These are phyloP conservation scores for Rhizopogon vesiculosus DNA, from an alignment of 768 basidiomycete species.

Conservation along the genomic window DNA sequence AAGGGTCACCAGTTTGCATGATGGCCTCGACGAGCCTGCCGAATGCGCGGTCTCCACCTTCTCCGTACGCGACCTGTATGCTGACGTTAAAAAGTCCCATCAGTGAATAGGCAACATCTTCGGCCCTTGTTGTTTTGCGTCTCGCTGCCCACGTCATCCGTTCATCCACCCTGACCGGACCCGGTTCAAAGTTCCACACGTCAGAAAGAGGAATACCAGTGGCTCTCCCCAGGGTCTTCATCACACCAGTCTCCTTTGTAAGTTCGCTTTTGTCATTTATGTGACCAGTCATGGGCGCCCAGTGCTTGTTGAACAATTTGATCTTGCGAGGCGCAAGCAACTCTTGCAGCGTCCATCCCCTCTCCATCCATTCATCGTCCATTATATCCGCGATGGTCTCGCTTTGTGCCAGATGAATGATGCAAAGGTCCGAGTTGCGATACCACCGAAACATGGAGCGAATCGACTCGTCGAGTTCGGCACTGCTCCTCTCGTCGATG, in stretches of 20 bases:
- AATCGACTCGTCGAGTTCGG: constrained; percentile 9
- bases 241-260: too few relatives aligned
- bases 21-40: constrained; percentile 1
- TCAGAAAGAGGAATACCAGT: too few relatives aligned
- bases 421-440: constrained; percentile 6
- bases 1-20: neutral
- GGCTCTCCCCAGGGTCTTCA: too few relatives aligned
- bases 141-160: constrained; percentile 11
- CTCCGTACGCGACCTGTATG: constrained; percentile 11
- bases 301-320: constrained; percentile 1
- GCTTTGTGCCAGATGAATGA: neutral
- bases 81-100: constrained; percentile 9
- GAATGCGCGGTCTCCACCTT: constrained; percentile 6
- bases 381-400: too few relatives aligned
- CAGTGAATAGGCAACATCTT: constrained; percentile 13
- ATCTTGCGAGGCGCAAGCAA: constrained; percentile 1
- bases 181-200: too few relatives aligned
- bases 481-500: constrained; percentile 10
- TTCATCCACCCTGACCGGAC: neutral
- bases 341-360: constrained; percentile 5
- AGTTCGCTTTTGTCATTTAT: too few relatives aligned
- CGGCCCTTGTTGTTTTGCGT: constrained; percentile 9
- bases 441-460: constrained; percentile 14
- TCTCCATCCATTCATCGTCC: neutral
- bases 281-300: neutral